phyloP scores from a whole-genome alignment of 2,329 filamentous ascomycete species.

The Myriosclerotinia curreyana region DNA sequence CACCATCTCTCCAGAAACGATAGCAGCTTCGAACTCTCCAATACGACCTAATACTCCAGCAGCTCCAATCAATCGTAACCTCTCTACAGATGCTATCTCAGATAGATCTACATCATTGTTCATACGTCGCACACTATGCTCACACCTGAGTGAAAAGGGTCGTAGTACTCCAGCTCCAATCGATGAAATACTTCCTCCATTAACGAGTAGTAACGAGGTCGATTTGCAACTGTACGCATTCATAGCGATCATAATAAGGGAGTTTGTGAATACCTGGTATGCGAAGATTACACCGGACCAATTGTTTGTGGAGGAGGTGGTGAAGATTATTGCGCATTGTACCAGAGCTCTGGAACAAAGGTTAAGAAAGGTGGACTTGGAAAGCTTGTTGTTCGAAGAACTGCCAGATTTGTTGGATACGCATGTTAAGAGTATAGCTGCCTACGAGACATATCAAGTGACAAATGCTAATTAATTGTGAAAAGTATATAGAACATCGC shows the following conservation, averaged over 20 bases:
- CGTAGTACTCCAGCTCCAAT: constrained; percentile 57
- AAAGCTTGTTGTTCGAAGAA: constrained; percentile 81
- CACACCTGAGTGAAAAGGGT: constrained; percentile 62
- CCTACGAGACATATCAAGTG: not conserved
- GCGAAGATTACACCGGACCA: constrained; percentile 87
- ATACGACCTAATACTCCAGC: constrained; percentile 28
- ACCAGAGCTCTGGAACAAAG: constrained; percentile 84
- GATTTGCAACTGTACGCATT: constrained; percentile 92
- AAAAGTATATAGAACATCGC: constrained; percentile 70
- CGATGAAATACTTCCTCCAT: constrained; percentile 78
- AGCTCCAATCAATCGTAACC: constrained; percentile 38
- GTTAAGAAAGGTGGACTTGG: constrained; percentile 76
- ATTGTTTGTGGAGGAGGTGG: constrained; percentile 79
- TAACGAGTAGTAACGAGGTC: constrained; percentile 92
- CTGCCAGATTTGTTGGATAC: constrained; percentile 75
- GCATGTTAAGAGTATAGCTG: constrained; percentile 67
- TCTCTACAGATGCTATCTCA: constrained; percentile 55
- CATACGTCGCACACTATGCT: constrained; percentile 79
- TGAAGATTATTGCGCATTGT: constrained; percentile 89
- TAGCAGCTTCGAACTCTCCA: constrained; percentile 12
- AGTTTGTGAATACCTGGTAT: constrained; percentile 94
- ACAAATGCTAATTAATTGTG: constrained; percentile 21
- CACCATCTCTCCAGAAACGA: constrained; percentile 4
- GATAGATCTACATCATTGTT: constrained; percentile 77
- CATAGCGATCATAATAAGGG: constrained; percentile 82